Conservation (phyloP, 83 land plant genomes). For the Picea mariana region DNA sequence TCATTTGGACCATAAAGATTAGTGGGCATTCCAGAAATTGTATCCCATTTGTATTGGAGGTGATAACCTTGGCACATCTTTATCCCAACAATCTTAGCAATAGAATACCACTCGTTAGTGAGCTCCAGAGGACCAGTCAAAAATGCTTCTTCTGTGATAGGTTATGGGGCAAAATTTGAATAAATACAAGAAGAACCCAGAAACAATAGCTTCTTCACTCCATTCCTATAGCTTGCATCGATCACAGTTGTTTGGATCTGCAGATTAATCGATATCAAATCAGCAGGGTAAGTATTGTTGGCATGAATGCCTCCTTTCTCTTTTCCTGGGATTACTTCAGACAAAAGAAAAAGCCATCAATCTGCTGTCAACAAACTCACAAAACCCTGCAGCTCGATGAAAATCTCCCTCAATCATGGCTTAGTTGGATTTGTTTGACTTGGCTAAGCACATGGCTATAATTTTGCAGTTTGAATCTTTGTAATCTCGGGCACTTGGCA, state of each 20-base stretch:
- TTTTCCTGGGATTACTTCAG: too few species aligned
- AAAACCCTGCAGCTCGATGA: too few species aligned
- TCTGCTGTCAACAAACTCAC: too few species aligned
- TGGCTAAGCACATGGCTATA: too few species aligned
- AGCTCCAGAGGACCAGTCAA: slow-evolving; percentile 91
- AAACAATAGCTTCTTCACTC: too few species aligned
- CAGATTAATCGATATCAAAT: slow-evolving; percentile 88
- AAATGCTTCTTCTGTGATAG: slow-evolving; percentile 55
- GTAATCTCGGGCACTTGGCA: too few species aligned
- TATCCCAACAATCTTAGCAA: slow-evolving; percentile 30
- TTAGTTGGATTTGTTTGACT: too few species aligned
- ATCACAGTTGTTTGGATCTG: slow-evolving; percentile 97
- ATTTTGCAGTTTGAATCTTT: too few species aligned
- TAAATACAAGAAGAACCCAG: too few species aligned
- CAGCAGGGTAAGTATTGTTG: slow-evolving; percentile 94
- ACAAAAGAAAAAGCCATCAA: too few species aligned
- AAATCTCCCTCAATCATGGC: too few species aligned
- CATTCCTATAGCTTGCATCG: slow-evolving; percentile 17
- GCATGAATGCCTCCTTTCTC: slow-evolving; percentile 88
- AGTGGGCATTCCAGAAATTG: slow-evolving; percentile 23
- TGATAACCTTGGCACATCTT: background rate
- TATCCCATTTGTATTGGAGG: slow-evolving; percentile 76
- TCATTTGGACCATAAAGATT: slow-evolving; percentile 17
- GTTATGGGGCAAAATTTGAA: too few species aligned
- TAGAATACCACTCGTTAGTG: slow-evolving; percentile 95